Conservation (phyloP, 345 rosid species). For the Gossypioides kirkii region DNA sequence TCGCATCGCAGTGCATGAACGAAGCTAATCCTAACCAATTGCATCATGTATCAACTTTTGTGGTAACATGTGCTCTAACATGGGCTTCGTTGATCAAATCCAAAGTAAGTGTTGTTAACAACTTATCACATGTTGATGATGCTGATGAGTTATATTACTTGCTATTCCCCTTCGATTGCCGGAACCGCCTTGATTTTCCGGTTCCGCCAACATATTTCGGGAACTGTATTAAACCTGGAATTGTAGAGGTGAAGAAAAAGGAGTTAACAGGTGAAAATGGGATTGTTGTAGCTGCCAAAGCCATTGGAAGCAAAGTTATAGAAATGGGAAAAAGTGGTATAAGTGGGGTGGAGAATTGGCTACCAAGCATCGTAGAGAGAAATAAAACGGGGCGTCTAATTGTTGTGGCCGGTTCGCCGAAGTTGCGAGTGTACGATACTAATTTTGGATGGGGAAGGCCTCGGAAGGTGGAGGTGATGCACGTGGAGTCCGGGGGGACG, state of each 20-base stretch:
- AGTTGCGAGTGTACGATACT: slow-evolving; percentile 28
- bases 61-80: slow-evolving; percentile 22
- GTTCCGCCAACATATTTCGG: slow-evolving; percentile 30
- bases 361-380: not conserved
- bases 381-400: not conserved
- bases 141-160: slow-evolving; percentile 11
- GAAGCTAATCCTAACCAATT: not conserved
- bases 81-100: slow-evolving; percentile 36
- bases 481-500: slow-evolving; percentile 18
- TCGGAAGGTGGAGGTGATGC: slow-evolving; percentile 30
- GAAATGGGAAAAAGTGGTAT: slow-evolving; percentile 18
- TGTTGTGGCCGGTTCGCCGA: slow-evolving; percentile 39
- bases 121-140: not conserved
- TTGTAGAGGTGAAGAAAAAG: slow-evolving; percentile 8
- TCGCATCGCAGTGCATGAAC: slow-evolving; percentile 4
- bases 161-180: slow-evolving; percentile 19
- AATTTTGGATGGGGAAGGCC: slow-evolving; percentile 55
- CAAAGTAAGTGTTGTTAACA: not conserved
- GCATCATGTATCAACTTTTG: slow-evolving; percentile 24
- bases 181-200: slow-evolving; percentile 20
- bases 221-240: slow-evolving; percentile 27
- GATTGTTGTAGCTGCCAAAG: slow-evolving; percentile 29
- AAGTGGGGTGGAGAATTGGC: slow-evolving; percentile 17
- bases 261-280: slow-evolving; percentile 29
- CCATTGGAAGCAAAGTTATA: slow-evolving; percentile 27